phyloP scores from a whole-genome alignment of 2,329 filamentous ascomycete species.

The Ophiostoma perfectum region DNA sequence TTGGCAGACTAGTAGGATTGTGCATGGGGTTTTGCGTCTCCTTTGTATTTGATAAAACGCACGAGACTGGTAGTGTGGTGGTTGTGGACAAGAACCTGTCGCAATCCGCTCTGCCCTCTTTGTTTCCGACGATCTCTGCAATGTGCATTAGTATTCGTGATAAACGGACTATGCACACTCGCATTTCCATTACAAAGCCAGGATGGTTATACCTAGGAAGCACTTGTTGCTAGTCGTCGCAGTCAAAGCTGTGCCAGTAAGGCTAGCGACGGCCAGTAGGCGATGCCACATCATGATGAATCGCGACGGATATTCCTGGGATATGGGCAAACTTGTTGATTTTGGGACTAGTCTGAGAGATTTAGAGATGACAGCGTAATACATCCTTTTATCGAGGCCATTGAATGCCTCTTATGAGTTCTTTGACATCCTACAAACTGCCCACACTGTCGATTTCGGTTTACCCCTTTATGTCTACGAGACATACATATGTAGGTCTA shows the following conservation, averaged over 20 bases:
- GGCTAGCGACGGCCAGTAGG: background rate
- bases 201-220: constrained; percentile 1
- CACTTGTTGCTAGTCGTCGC: background rate
- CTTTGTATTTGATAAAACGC: too few species aligned
- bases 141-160: background rate
- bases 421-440: background rate
- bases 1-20: too few species aligned
- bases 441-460: background rate
- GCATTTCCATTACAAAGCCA: background rate
- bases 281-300: constrained; percentile 10
- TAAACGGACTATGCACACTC: background rate
- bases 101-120: constrained; percentile 11
- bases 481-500: background rate
- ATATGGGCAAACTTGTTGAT: too few species aligned
- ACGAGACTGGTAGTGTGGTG: background rate
- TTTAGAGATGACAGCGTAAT: too few species aligned
- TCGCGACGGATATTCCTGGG: background rate
- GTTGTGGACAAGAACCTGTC: constrained; percentile 10
- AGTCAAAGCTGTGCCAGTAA: constrained; percentile 2
- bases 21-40: too few species aligned
- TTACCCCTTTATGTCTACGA: background rate
- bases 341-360: too few species aligned
- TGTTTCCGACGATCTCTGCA: background rate
- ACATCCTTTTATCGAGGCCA: too few species aligned
- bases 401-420: background rate